Base-by-base conservation (phyloP, 2,329 filamentous ascomycete genomes). In the Monilinia fructicola region DNA sequence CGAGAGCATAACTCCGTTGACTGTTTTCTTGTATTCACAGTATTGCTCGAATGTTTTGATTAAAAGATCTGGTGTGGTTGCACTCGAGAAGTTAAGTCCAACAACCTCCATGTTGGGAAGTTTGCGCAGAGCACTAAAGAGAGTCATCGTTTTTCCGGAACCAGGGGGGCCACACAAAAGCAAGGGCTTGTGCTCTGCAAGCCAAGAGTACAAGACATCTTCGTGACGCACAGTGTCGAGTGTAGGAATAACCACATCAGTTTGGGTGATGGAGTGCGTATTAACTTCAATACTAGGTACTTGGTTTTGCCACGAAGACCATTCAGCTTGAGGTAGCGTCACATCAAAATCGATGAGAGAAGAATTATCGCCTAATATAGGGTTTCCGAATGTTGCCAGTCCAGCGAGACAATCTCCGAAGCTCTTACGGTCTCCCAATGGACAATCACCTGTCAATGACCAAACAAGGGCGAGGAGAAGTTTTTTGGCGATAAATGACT, bases 31-130 rank as follows among this genome's bases (percentile, higher is more conserved):
- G 81, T 99, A 99, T 79, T 99, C 95, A 79, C 95, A 99, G 79
- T 99, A 97, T 77, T 99, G 96, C 80, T 99, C 95, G 72, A 99
- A 97, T 0, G 96, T 99, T 84, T 99, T 99, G 82, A 99, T 93
- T 69, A 99, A 86, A 38, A 99, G 87, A 78, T 99, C 96, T 0
- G 95, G 96, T 0, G 95, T 99, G 0, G 96, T 99, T 1, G 95
- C 96, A 74, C 95, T 99, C 5, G 96, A 99, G 78, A 99, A 99
- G 80, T 99, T 99, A 77, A 99, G 91, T 59, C 95, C 95, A 42
- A 99, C 96, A 67, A 97, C 93, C 79, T 99, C 95, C 93, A 99
- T 97, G 77, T 97, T 97, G 4, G 94, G 94, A 67, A 99, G 83
- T 79, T 99, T 99, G 71, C 95, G 90, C 64, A 99, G 86, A 44